Evolutionary conservation across 345 rosid genomes (phyloP).

Genomic region (Luvunga scandens): DNA sequence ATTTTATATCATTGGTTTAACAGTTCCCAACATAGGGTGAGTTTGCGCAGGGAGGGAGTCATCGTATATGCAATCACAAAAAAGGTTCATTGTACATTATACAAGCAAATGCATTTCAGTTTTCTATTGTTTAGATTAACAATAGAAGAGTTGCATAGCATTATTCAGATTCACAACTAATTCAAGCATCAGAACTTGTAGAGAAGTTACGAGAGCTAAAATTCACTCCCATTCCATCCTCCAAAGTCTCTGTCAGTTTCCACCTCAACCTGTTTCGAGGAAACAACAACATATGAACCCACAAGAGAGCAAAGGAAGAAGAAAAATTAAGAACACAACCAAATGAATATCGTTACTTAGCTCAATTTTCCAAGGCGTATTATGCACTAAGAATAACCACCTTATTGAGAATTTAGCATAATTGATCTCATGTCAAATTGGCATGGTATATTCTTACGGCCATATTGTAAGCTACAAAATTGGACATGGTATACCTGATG

Average conservation of each 20-base stretch:
- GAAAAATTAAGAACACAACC: background rate
- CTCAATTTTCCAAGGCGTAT: no score
- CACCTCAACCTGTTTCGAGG: constrained; percentile 29
- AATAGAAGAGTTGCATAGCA: background rate
- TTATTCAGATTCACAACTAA: background rate
- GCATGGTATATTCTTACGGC: background rate
- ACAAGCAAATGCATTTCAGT: background rate
- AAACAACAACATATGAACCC: background rate
- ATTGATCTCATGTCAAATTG: background rate
- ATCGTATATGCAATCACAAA: background rate
- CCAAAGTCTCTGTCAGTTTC: constrained; percentile 44
- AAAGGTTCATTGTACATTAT: background rate
- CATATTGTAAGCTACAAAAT: background rate
- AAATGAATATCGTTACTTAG: background rate
- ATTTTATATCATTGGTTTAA: no score
- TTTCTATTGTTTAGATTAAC: background rate
- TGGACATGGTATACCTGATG: background rate
- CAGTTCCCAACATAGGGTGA: no score
- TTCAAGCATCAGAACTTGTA: background rate
- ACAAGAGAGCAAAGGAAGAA: no score
- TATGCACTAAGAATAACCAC: no score
- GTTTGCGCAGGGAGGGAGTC: background rate
- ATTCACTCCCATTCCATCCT: constrained; percentile 73
- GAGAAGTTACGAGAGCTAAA: background rate
- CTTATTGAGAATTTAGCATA: background rate